Evolutionary conservation across 2,329 filamentous ascomycete genomes (phyloP).

Genomic region (Teratosphaeriaceae sp.): DNA sequence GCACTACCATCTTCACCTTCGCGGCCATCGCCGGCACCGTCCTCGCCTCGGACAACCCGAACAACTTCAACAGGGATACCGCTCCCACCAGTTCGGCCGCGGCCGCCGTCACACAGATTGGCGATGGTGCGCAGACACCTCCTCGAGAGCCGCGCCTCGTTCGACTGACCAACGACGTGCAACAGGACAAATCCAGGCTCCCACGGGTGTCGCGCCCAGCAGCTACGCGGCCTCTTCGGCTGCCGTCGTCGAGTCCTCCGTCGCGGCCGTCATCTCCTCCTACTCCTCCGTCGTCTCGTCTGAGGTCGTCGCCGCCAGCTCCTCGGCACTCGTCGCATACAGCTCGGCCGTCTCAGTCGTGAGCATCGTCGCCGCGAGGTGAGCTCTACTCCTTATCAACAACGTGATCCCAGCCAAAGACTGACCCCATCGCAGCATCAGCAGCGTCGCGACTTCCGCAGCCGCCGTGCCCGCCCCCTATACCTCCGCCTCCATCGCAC

Average conservation of each 20-base stretch:
- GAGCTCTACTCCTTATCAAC: background rate
- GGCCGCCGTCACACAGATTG: conserved; percentile 16
- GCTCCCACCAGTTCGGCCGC: conserved; percentile 1
- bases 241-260: background rate
- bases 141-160: background rate
- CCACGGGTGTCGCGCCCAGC: background rate
- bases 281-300: background rate
- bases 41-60: conserved; percentile 7
- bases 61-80: conserved; percentile 9
- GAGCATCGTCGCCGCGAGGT: background rate
- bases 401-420: background rate
- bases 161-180: background rate
- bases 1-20: conserved; percentile 13
- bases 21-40: conserved; percentile 13
- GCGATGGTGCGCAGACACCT: conserved; percentile 7
- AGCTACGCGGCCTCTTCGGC: background rate
- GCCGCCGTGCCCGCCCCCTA: conserved; percentile 8
- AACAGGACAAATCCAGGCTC: conserved; percentile 13
- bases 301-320: background rate
- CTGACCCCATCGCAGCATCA: background rate
- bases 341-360: background rate
- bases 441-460: conserved; percentile 7
- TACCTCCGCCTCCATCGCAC: background rate
- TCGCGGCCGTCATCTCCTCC: background rate
- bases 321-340: background rate